Evolutionary conservation across 805 yeast species (phyloP).

Genomic region (Lachancea lanzarotensis): DNA sequence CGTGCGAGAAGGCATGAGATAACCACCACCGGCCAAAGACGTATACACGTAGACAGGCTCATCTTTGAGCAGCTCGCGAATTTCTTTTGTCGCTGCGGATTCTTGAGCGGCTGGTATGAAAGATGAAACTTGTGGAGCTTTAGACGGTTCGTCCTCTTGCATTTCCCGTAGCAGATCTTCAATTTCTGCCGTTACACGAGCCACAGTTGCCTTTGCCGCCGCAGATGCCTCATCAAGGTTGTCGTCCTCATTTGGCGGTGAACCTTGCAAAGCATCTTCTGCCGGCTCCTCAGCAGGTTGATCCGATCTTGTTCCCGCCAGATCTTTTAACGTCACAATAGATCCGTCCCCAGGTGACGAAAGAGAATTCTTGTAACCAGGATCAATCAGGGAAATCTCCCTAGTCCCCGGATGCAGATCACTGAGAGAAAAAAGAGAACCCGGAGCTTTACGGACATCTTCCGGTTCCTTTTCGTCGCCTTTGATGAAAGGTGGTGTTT

Average conservation of each 20-base stretch:
- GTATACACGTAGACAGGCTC: conserved; percentile 75
- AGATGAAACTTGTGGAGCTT: background rate
- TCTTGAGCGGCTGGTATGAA: background rate
- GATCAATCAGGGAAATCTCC: background rate
- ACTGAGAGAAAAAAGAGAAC: background rate
- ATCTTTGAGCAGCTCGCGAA: conserved; percentile 29
- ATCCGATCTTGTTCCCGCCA: background rate
- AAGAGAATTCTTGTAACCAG: background rate
- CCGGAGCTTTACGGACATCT: background rate
- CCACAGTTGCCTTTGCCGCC: background rate
- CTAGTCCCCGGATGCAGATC: background rate
- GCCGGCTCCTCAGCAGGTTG: background rate
- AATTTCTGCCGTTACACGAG: conserved; percentile 23
- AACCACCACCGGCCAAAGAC: conserved; percentile 80
- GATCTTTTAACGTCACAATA: background rate
- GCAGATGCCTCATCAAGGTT: background rate
- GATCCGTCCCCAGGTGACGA: background rate
- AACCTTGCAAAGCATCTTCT: background rate
- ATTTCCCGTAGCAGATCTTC: conserved; percentile 28
- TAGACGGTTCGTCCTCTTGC: conserved; percentile 1
- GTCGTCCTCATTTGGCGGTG: background rate
- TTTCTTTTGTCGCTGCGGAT: conserved; percentile 9
- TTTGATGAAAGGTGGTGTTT: background rate
- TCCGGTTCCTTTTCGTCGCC: background rate
- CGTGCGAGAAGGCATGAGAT: conserved; percentile 70